Evolutionary conservation across 805 yeast species (phyloP).

Genomic region (Lachancea waltii): DNA sequence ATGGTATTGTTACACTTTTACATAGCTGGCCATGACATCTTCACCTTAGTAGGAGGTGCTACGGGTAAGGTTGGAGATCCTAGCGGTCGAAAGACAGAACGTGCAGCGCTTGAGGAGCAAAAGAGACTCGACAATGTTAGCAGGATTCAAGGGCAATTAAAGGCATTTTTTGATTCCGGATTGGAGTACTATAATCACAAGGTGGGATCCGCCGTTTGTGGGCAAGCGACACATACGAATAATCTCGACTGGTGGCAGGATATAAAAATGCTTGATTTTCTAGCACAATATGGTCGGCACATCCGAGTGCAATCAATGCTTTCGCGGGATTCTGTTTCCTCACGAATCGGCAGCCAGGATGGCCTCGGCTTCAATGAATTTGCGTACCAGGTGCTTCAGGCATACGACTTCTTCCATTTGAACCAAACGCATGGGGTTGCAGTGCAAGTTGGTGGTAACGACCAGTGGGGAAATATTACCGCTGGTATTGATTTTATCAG

Average conservation of each 20-base stretch:
- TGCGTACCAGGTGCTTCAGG: conserved; percentile 87
- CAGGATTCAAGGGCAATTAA: conserved; percentile 57
- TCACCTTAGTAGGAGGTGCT: conserved; percentile 87
- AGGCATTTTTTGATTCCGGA: conserved; percentile 54
- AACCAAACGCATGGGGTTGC: conserved; percentile 51
- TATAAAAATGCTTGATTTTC: conserved; percentile 67
- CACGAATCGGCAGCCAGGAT: conserved; percentile 56
- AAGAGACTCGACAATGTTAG: conserved; percentile 51
- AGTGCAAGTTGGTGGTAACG: conserved; percentile 91
- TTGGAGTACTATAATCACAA: conserved; percentile 47
- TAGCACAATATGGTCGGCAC: conserved; percentile 67
- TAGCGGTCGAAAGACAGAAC: conserved; percentile 78
- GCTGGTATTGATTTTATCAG: conserved; percentile 89
- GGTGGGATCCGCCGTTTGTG: conserved; percentile 32
- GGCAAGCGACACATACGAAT: conserved; percentile 44
- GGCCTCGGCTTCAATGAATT: conserved; percentile 94
- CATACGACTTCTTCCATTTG: conserved; percentile 85
- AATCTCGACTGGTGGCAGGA: conserved; percentile 85
- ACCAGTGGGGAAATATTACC: conserved; percentile 97
- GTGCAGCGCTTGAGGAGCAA: conserved; percentile 49
- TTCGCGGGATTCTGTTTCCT: conserved; percentile 79
- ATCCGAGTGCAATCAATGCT: conserved; percentile 84
- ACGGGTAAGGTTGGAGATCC: conserved; percentile 97
- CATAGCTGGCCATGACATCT: conserved; percentile 77
- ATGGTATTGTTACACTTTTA: conserved; percentile 79